Conservation (phyloP, 202 grass and related monocot genomes). For the Elaeis oleifera region DNA sequence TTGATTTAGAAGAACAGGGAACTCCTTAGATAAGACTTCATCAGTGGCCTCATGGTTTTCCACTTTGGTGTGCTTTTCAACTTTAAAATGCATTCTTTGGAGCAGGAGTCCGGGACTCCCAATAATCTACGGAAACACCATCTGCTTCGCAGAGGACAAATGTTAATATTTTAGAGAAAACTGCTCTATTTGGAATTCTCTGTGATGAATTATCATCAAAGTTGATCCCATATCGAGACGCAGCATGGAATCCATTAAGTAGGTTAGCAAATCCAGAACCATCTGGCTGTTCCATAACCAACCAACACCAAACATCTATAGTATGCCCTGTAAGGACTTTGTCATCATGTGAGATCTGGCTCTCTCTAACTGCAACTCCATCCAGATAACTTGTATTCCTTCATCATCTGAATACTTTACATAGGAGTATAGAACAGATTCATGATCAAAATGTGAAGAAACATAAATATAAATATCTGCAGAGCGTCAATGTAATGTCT, state of each 20-base stretch:
- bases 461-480: constrained; percentile 17
- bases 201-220: constrained; percentile 27
- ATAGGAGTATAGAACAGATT: too few species aligned
- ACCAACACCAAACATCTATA: constrained; percentile 78
- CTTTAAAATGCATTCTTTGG: constrained; percentile 59
- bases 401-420: constrained; percentile 50
- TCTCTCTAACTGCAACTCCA: constrained; percentile 14
- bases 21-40: constrained; percentile 66
- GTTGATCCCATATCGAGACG: constrained; percentile 58
- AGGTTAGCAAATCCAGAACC: constrained; percentile 41
- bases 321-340: constrained; percentile 69
- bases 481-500: not conserved
- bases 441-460: not conserved
- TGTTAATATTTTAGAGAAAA: constrained; percentile 58
- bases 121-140: constrained; percentile 50
- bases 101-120: constrained; percentile 43
- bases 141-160: constrained; percentile 65
- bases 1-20: constrained; percentile 74
- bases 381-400: constrained; percentile 35
- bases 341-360: constrained; percentile 25
- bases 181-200: constrained; percentile 49
- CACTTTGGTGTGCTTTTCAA: constrained; percentile 48
- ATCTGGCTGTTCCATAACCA: constrained; percentile 72
- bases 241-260: constrained; percentile 66
- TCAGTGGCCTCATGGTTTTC: constrained; percentile 44